Percentiles rank a stretch among this genome's conserved stretches.
Evolutionary conservation across 2,329 filamentous ascomycete genomes (phyloP).

Genomic region (Ophiosphaerella herpotricha): DNA sequence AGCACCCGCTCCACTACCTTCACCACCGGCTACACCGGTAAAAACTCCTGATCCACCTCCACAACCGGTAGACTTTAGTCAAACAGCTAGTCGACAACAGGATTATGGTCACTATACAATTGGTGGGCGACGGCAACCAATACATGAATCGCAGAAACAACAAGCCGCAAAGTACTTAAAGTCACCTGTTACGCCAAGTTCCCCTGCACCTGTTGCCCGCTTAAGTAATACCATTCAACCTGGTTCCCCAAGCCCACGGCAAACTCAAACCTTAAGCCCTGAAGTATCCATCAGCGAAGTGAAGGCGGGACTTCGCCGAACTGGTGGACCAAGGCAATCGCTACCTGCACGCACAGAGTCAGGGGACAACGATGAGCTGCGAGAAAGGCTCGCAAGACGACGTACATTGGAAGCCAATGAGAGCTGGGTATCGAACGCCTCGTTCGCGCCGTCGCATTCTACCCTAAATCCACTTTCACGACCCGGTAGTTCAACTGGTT

Average conservation of each 20-base stretch:
- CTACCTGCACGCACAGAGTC: conserved; percentile 6
- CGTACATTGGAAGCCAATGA: conserved; percentile 13
- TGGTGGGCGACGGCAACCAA: conserved; percentile 24
- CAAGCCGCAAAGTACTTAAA: conserved; percentile 7
- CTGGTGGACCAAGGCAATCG: conserved; percentile 2
- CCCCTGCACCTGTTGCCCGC: conserved; percentile 21
- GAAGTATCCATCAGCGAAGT: conserved; percentile 3
- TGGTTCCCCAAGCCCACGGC: conserved; percentile 11
- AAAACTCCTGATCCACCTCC: conserved; percentile 6
- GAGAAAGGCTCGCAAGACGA: conserved; percentile 15
- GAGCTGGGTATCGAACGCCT: neutral
- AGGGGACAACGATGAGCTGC: conserved; percentile 9
- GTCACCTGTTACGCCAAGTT: conserved; percentile 8
- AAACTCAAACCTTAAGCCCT: conserved; percentile 6
- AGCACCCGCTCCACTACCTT: conserved; percentile 1
- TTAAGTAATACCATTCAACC: conserved; percentile 15
- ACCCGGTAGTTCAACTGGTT: neutral
- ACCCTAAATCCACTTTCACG: conserved; percentile 2
- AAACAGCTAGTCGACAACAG: conserved; percentile 18
- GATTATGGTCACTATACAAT: conserved; percentile 26
- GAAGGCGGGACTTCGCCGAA: conserved; percentile 2
- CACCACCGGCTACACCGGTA: conserved; percentile 5
- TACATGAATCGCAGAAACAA: conserved; percentile 28
- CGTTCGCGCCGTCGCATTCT: conserved; percentile 13
- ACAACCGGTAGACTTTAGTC: conserved; percentile 19